Conservation (phyloP, 345 rosid species). For the Citropsis articulata region DNA sequence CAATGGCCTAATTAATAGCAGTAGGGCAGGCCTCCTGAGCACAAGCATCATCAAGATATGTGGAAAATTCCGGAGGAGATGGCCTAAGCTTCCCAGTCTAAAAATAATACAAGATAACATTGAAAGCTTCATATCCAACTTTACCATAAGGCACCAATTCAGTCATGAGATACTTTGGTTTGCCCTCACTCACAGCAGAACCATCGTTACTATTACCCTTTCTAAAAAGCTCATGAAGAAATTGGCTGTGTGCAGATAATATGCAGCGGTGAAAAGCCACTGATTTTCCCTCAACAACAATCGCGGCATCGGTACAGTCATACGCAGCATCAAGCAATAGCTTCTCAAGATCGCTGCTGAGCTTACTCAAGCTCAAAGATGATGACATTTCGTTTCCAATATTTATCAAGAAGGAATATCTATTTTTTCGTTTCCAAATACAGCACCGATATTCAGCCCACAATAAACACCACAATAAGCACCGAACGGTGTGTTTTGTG, state of each 20-base stretch:
- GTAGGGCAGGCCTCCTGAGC: conserved; percentile 44
- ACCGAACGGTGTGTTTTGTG: no score
- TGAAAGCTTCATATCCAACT: conserved; percentile 47
- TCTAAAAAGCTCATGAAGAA: conserved; percentile 31
- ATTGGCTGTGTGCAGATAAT: conserved; percentile 41
- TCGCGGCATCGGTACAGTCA: conserved; percentile 35
- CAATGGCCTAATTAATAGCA: conserved; percentile 35
- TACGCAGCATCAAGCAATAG: conserved; percentile 14
- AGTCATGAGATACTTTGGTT: conserved; percentile 31
- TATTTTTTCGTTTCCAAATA: no score
- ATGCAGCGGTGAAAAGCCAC: conserved; percentile 47
- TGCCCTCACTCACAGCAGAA: conserved; percentile 11
- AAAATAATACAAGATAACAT: conserved; percentile 33
- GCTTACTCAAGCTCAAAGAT: conserved; percentile 35
- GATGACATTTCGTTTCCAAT: conserved; percentile 33
- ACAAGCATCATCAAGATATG: conserved; percentile 39
- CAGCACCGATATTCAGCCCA: no score
- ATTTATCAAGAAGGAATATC: no score
- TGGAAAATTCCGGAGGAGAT: conserved; percentile 35
- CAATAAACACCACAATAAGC: no score
- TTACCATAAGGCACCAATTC: conserved; percentile 23
- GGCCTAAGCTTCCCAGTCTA: conserved; percentile 40
- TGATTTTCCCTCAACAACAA: conserved; percentile 30
- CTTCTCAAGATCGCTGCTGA: conserved; percentile 32
- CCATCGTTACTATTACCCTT: conserved; percentile 7